Evolutionary conservation across 108 stramenopile species (phyloP).

Genomic region (Cylindrotheca fusiformis): DNA sequence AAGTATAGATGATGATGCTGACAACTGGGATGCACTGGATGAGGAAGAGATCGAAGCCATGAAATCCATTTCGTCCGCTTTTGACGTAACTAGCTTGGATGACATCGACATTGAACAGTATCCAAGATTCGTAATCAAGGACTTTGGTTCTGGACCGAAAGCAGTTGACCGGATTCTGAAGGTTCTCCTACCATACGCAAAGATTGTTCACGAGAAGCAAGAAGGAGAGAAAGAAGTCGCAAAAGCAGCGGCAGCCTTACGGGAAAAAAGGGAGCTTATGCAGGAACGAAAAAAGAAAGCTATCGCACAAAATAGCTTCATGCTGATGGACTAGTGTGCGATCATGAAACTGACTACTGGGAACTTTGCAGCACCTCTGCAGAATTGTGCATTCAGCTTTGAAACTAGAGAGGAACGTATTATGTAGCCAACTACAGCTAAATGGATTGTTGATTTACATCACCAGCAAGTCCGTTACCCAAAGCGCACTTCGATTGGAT

Average conservation of each 20-base stretch:
- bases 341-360: too few relatives aligned
- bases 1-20: slow-evolving; percentile 52
- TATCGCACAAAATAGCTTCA: too few relatives aligned
- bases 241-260: slow-evolving; percentile 60
- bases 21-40: slow-evolving; percentile 84
- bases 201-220: slow-evolving; percentile 70
- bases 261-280: slow-evolving; percentile 63
- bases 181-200: slow-evolving; percentile 68
- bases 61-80: slow-evolving; percentile 80
- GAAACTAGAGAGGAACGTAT: too few relatives aligned
- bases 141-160: slow-evolving; percentile 40
- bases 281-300: slow-evolving; percentile 40
- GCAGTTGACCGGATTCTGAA: slow-evolving; percentile 68
- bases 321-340: too few relatives aligned
- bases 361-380: too few relatives aligned
- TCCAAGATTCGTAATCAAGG: slow-evolving; percentile 67
- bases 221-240: slow-evolving; percentile 70
- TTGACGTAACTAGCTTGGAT: slow-evolving; percentile 52
- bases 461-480: too few relatives aligned
- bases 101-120: slow-evolving; percentile 71
- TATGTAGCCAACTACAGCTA: too few relatives aligned
- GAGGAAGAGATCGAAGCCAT: slow-evolving; percentile 85
- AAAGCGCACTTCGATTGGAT: too few relatives aligned
- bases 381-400: too few relatives aligned
- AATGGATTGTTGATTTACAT: too few relatives aligned